These are phyloP conservation scores for Angomonas ambiguus DNA, from an alignment of 208 protist genomes.

Conservation along the genomic window DNA sequence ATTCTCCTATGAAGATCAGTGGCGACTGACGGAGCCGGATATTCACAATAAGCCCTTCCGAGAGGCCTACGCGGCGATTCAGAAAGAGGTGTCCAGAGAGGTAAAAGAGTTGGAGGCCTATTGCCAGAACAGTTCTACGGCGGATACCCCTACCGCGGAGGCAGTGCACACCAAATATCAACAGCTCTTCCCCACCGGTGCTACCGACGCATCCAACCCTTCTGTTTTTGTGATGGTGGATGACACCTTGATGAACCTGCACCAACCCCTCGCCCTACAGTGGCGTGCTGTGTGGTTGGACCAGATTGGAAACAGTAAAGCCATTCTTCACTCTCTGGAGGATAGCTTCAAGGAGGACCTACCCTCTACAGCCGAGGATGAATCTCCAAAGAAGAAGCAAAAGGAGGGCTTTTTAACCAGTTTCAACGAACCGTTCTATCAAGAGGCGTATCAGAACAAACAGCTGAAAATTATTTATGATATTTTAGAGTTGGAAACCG, in stretches of 20 bases:
- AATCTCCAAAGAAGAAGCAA: background rate
- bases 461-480: constrained; percentile 41
- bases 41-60: constrained; percentile 65
- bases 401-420: background rate
- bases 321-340: constrained; percentile 11
- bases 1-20: constrained; percentile 77
- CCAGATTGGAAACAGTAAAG: constrained; percentile 30
- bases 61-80: constrained; percentile 51
- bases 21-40: constrained; percentile 51
- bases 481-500: constrained; percentile 49
- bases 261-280: constrained; percentile 54
- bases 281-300: constrained; percentile 71
- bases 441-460: constrained; percentile 4
- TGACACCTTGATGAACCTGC: constrained; percentile 66
- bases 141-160: background rate
- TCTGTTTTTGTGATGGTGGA: constrained; percentile 69
- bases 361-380: background rate
- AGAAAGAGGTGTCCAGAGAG: constrained; percentile 19
- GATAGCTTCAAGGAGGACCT: background rate
- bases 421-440: constrained; percentile 15
- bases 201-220: constrained; percentile 12
- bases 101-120: background rate
- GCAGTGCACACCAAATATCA: background rate
- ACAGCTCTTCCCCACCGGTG: background rate
- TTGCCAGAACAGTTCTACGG: background rate